Evolutionary conservation across 768 basidiomycete genomes (phyloP), one percentile per base, ranked within the genome.

Genomic region (Phanerodontia chrysosporium): DNA sequence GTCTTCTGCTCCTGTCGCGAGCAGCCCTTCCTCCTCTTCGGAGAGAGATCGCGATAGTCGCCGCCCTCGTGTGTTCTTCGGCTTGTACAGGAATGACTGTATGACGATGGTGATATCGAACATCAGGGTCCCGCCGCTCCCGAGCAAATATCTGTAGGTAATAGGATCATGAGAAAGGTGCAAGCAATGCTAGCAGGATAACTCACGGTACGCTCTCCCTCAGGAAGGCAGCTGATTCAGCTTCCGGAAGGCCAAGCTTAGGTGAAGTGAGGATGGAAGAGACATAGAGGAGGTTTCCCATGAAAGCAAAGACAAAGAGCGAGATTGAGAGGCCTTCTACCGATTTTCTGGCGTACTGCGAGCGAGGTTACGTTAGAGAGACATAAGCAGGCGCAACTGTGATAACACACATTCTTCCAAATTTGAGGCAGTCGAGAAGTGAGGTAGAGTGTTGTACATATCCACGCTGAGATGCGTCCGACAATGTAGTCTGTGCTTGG

Each of bases 351-450:
- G 81, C 85, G 68, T 82, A 95, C 93, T 96, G 64, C 29, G 8
- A n/a, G 42, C 14, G 25, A 29, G n/a, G 52, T 7, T 62, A n/a
- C n/a, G n/a, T n/a, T n/a, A n/a, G n/a, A n/a, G n/a, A n/a, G n/a
- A n/a, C 9, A 32, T 56, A 2, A 46, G 55, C 32, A 22, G 45
- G 2, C 28, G 49, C 27, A 55, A 24, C 22, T 49, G 24, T 28
- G 8, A 5, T 30, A 28, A 85, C 93, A 70, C 72, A 97, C 95
- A 68, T 98, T 98, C 74, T 95, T 96, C 97, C 97, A 98, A 62
- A 99, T 97, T 72, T 99, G 97, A 22, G 97, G 97, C 66, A 99
- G 73, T 59, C 97, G 84, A 2, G 90, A 92, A 2, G 96, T 98
- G 35, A 99, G 76, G 72, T 99, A 99, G 16, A 98, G 76, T 0